A percentile compares a stretch with the other conserved stretches of the same genome.
phyloP scores from a whole-genome alignment of 352 stramenopile genomes.

The Ophiocytium majus region DNA sequence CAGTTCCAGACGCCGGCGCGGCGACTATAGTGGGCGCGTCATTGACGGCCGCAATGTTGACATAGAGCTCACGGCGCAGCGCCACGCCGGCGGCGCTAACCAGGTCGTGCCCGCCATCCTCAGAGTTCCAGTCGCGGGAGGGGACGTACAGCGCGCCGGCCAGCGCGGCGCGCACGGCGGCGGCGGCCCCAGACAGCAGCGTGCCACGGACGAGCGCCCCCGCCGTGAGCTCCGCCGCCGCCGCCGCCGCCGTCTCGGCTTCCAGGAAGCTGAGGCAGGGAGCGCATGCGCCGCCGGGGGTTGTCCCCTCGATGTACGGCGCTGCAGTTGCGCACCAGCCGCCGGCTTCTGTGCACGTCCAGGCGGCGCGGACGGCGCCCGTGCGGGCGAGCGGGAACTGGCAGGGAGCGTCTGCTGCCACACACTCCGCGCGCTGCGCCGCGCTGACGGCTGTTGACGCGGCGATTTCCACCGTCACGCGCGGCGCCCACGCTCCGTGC shows the following conservation, averaged over 20 bases:
- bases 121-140: conserved; percentile 34
- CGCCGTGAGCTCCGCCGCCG: not conserved
- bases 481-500: not conserved
- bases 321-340: conserved; percentile 29
- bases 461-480: conserved; percentile 12
- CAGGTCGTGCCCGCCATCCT: conserved; percentile 36
- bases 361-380: not conserved
- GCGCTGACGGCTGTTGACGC: conserved; percentile 15
- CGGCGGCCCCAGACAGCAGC: not conserved
- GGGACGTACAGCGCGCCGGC: conserved; percentile 34
- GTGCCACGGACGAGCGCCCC: not conserved
- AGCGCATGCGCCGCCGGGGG: not conserved
- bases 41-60: conserved; percentile 30
- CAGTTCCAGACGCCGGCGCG: not conserved
- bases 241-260: too few species aligned
- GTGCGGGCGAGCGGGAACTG: conserved; percentile 26
- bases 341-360: not conserved
- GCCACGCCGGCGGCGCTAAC: conserved; percentile 25
- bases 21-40: conserved; percentile 25
- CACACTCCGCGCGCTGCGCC: conserved; percentile 8
- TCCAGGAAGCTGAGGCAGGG: not conserved
- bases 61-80: conserved; percentile 23
- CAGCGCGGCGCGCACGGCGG: conserved; percentile 28
- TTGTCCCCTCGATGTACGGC: not conserved
- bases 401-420: conserved; percentile 26